Evolutionary conservation across 164 flowering plant species (phyloP).

Genomic region (Hamamelis virginiana): DNA sequence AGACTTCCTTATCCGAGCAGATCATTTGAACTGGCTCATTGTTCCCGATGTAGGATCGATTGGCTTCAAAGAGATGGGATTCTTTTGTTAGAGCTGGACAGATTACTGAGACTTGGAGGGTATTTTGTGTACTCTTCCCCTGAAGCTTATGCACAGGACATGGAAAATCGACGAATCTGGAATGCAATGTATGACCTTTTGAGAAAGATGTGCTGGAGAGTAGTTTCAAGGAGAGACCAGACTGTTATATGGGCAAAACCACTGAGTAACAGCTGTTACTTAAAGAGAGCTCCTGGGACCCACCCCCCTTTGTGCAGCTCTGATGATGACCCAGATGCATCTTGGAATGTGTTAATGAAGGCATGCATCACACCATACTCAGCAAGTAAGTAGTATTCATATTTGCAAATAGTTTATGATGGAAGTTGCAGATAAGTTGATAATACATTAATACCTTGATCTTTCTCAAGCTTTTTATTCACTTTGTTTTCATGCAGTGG

Average conservation of each 20-base stretch:
- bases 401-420: background rate
- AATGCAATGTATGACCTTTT: constrained; percentile 62
- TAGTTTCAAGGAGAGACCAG: constrained; percentile 68
- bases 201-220: constrained; percentile 80
- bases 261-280: constrained; percentile 63
- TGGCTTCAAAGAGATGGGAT: constrained; percentile 86
- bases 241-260: constrained; percentile 85
- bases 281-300: constrained; percentile 54
- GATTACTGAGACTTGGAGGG: constrained; percentile 78
- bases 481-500: background rate
- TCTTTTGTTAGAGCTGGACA: constrained; percentile 69
- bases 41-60: constrained; percentile 81
- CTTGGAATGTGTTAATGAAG: constrained; percentile 77
- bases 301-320: constrained; percentile 62
- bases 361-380: constrained; percentile 80
- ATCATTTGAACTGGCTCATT: constrained; percentile 78
- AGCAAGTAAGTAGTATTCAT: constrained; percentile 45
- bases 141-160: constrained; percentile 79
- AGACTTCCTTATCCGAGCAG: constrained; percentile 83
- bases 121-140: constrained; percentile 86
- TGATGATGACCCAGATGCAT: constrained; percentile 70
- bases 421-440: no score
- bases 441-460: background rate
- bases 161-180: constrained; percentile 61
- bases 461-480: background rate